Evolutionary conservation across 352 stramenopile genomes (phyloP), one percentile per base, ranked within the genome.

Genomic region (Phytophthora sp.): DNA sequence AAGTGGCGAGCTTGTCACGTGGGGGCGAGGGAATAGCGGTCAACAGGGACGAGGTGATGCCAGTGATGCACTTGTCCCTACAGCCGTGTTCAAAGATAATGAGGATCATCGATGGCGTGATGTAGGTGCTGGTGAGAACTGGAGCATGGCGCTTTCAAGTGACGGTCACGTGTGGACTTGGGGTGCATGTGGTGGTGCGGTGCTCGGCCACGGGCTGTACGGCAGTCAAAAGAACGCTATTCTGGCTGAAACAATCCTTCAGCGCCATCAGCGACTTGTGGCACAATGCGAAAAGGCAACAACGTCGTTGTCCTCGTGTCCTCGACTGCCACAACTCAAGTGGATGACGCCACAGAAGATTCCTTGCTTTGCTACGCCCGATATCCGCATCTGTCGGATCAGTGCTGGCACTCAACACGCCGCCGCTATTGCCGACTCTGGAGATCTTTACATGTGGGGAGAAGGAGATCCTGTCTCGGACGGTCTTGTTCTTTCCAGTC

Each of bases 361-460:
- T 12, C 66, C 73, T 21, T 76, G 70, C 16, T 86, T 92, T 38
- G 50, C 67, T 15, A 60, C 49, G 0, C 52, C 60, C 7, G 81
- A 76, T 23, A 60, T 73, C 7, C 38, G 53, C 5, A 87, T 92
- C 35, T 53, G 39, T 20, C 68, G 55, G 20, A 80, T 99, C 44
- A 91, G 80, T 33, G 95, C 95, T 36, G 96, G 96, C 2, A 62
- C 79, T 33, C 87, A 84, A 42, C 95, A 99, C 65, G 91, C 86
- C 5, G 85, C 89, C 0, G 94, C 88, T 4, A 71, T 99, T 20
- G 97, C 92, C 11, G 68, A 76, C 3, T 75, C 79, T 20, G 96
- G 95, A 11, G 88, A 97, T 68, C 66, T 99, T 1, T 99, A 96
- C 66, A 82, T 96, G 30, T 99, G 96, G 96, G 82, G 81, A 4